Conservation (phyloP, 2,329 filamentous ascomycete species). For the Ophiosphaerella korrae region DNA sequence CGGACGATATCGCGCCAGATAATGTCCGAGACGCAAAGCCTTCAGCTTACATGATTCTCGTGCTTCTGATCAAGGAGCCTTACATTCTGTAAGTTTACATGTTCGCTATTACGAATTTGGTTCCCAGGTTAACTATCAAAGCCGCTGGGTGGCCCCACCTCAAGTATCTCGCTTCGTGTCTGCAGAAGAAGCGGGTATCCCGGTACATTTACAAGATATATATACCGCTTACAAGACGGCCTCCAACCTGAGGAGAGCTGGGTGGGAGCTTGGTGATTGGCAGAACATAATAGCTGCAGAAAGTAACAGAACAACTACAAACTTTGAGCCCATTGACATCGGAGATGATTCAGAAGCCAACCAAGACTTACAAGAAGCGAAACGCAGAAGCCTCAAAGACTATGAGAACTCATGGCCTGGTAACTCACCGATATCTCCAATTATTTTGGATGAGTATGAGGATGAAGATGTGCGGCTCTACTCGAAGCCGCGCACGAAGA, state of each 20-base stretch:
- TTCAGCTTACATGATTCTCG: constrained; percentile 11
- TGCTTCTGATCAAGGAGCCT: constrained; percentile 17
- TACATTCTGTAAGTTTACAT: constrained; percentile 17
- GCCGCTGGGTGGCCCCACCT: constrained; percentile 22
- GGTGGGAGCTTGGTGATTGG: constrained; percentile 17
- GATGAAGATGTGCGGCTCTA: too few species aligned
- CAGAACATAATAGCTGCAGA: constrained; percentile 1
- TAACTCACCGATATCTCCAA: too few species aligned
- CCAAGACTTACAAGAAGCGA: not conserved
- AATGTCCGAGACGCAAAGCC: constrained; percentile 13
- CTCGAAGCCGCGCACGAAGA: too few species aligned
- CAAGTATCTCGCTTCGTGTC: constrained; percentile 15
- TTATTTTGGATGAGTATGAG: too few species aligned
- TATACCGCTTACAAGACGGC: constrained; percentile 15
- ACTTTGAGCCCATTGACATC: not conserved
- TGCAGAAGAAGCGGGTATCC: not conserved
- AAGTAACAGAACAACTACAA: not conserved
- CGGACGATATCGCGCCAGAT: constrained; percentile 21
- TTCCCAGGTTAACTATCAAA: constrained; percentile 9
- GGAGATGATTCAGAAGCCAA: not conserved
- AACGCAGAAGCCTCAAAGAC: not conserved
- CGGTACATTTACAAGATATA: constrained; percentile 8
- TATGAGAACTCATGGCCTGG: not conserved
- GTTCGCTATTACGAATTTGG: not conserved
- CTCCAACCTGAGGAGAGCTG: not conserved